Evolutionary conservation across 192 early-diverging fungal genomes (phyloP).

Genomic region (Coemansia sp.): DNA sequence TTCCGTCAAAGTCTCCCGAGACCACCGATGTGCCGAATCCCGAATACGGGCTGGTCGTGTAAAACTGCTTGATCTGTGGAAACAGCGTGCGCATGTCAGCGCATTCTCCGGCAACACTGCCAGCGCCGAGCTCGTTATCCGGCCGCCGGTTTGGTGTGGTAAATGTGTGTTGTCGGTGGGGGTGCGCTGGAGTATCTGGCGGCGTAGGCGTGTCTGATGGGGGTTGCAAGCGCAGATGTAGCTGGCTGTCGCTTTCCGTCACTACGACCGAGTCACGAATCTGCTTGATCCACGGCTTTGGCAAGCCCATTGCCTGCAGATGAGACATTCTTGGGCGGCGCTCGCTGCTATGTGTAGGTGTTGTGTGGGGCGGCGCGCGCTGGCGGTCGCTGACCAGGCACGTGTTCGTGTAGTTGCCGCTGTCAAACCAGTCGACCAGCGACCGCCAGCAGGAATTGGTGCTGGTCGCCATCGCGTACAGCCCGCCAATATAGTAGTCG

Average conservation of each 20-base stretch:
- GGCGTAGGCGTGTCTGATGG: neutral
- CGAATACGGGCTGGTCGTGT: conserved; percentile 52
- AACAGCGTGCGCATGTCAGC: conserved; percentile 41
- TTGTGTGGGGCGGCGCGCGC: neutral
- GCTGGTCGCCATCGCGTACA: conserved; percentile 32
- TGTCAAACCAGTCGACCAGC: conserved; percentile 34
- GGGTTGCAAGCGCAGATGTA: conserved; percentile 10
- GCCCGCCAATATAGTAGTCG: conserved; percentile 68
- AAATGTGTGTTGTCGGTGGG: conserved; percentile 17
- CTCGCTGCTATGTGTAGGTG: neutral
- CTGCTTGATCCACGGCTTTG: conserved; percentile 1
- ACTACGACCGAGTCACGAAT: conserved; percentile 7
- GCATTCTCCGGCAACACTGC: conserved; percentile 4
- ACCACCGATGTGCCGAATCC: conserved; percentile 62
- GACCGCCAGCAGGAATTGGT: conserved; percentile 37
- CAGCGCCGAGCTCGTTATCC: neutral
- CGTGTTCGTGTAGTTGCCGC: conserved; percentile 28
- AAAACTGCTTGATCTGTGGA: conserved; percentile 42
- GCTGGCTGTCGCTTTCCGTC: conserved; percentile 5
- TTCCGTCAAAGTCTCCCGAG: conserved; percentile 68
- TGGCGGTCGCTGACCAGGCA: conserved; percentile 21
- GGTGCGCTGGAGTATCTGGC: neutral
- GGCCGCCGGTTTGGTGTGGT: neutral
- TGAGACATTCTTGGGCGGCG: neutral
- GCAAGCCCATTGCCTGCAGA: conserved; percentile 1